Base-by-base conservation (phyloP, 768 basidiomycete species). In the Omphalotus guepiniiformis region DNA sequence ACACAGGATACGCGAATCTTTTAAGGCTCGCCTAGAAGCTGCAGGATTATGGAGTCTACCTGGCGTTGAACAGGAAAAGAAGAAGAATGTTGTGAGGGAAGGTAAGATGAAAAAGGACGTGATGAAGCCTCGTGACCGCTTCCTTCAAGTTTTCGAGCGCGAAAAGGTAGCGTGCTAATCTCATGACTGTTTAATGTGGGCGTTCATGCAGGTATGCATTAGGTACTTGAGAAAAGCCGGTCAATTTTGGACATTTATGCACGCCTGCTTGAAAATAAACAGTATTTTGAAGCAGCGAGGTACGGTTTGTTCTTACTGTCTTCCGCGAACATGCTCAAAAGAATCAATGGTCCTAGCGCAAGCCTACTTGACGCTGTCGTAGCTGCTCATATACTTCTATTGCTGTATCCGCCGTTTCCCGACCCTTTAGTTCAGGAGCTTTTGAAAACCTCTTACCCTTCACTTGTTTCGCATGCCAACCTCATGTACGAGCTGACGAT, bases 381-480 rank as follows among this genome's bases (percentile, higher is more conserved):
- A 16, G 84, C 88, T 15, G 76, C 87, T 5, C 84, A 88, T 52
- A 67, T 84, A 22, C 71, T 88, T 26, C 68, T 88, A 26, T 64
- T 90, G 3, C 51, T 72, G 3, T 63, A 74, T 37, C 76, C 82
- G 4, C 75, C 79, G 29, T 83, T 82, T 47, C 81, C 85, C 1
- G 80, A 88, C 53, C 64, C 78, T 2, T 59, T 80, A 13, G 52
- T 91, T 6, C 71, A 75, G 56, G 68, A 71, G 51, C 71, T 85
- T 3, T 59, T 89, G 7, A 57, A 56, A 2, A 74, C 76, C 5
- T 73, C 75, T 3, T 88, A 82, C 58, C 75, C 84, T 1, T 58
- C 66, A 7, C 70, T 91, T 34, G 64, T 76, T 11, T 61, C 73
- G 6, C 85, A 88, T 54, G 80, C 86, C 4, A 68, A 72, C 39